Percentiles rank a stretch among this genome's conserved stretches.
These are phyloP conservation scores for Sphagnurus paluster DNA, from an alignment of 1,284 basidiomycete genomes.

Conservation along the genomic window DNA sequence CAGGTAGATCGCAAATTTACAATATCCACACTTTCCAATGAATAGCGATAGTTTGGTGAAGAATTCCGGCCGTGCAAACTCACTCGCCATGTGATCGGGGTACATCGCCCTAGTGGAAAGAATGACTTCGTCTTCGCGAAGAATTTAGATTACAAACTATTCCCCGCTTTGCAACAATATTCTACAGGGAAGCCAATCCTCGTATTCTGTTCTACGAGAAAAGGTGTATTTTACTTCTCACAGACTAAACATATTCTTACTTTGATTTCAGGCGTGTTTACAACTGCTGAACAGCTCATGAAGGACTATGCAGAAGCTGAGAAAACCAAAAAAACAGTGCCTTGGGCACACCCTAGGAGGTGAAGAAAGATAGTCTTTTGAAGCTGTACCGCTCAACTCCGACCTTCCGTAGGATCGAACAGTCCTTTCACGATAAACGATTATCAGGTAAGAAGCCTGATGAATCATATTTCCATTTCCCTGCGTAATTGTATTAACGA, in stretches of 20 bases:
- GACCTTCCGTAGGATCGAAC: slow-evolving; percentile 12
- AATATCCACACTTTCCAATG: not conserved
- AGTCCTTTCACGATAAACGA: slow-evolving; percentile 59
- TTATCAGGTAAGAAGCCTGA: slow-evolving; percentile 65
- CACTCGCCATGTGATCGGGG: slow-evolving; percentile 67
- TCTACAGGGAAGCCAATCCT: slow-evolving; percentile 78
- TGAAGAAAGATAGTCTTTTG: slow-evolving; percentile 24
- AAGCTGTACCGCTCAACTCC: not conserved
- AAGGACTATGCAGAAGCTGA: slow-evolving; percentile 68
- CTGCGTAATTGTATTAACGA: too few relatives aligned
- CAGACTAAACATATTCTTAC: not conserved
- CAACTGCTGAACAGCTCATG: slow-evolving; percentile 72
- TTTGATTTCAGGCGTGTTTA: slow-evolving; percentile 52
- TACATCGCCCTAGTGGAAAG: slow-evolving; percentile 54
- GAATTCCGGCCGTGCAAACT: slow-evolving; percentile 87
- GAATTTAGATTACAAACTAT: slow-evolving; percentile 76
- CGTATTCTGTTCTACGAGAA: slow-evolving; percentile 85
- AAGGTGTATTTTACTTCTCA: slow-evolving; percentile 45
- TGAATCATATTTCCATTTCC: too few relatives aligned
- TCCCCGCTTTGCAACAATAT: slow-evolving; percentile 67
- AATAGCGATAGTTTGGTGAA: slow-evolving; percentile 75
- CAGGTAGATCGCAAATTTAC: slow-evolving; percentile 46
- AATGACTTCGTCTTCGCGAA: slow-evolving; percentile 84
- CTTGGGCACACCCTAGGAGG: slow-evolving; percentile 64
- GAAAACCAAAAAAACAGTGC: slow-evolving; percentile 49